Conservation (phyloP, 2,329 filamentous ascomycete genomes). For the Sclerotinia glacialis region DNA sequence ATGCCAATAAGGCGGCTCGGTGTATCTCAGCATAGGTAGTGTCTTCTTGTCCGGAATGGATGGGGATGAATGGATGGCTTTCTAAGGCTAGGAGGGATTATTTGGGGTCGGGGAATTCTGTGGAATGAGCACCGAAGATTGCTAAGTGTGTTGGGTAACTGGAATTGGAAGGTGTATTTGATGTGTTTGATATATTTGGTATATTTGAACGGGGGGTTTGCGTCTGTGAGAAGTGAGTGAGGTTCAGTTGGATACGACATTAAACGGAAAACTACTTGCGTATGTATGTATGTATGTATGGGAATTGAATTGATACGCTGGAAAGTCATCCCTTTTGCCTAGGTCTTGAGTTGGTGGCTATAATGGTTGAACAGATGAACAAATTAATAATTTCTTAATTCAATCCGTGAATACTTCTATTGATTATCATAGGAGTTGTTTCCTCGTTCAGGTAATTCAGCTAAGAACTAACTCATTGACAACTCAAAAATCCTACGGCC, state of each 20-base stretch:
- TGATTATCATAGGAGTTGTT: too few species aligned
- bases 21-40: not conserved
- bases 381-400: not conserved
- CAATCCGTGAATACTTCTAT: too few species aligned
- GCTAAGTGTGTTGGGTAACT: not conserved
- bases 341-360: slow-evolving; percentile 1
- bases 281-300: not conserved
- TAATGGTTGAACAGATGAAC: not conserved
- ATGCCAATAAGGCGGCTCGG: slow-evolving; percentile 8
- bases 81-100: slow-evolving; percentile 13
- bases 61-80: not conserved
- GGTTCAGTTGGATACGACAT: slow-evolving; percentile 3
- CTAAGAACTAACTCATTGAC: not conserved
- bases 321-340: slow-evolving; percentile 7
- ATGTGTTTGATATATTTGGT: slow-evolving; percentile 5
- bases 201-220: slow-evolving; percentile 7
- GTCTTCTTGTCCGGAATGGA: not conserved
- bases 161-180: slow-evolving; percentile 7
- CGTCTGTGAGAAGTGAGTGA: not conserved
- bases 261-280: not conserved
- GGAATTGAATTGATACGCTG: not conserved
- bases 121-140: not conserved
- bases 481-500: slow-evolving; percentile 4
- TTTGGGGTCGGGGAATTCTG: not conserved
- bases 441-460: not conserved